Evolutionary conservation across 768 basidiomycete genomes (phyloP), one percentile per base, ranked within the genome.

Genomic region (Pleurotus citrinopileatus): DNA sequence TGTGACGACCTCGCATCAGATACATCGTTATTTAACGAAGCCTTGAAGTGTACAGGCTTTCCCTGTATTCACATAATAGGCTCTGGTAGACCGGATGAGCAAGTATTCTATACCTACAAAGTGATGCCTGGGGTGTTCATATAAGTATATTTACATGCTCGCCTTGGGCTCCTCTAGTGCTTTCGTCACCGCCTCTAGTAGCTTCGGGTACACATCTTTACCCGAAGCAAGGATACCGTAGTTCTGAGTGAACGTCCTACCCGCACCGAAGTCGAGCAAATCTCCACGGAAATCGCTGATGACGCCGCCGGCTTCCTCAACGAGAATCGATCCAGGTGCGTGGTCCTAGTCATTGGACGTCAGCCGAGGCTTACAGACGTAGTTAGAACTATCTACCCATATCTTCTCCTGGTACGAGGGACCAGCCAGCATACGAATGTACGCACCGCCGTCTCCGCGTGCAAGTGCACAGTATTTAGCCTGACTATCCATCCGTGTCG

Each of bases 401-500:
- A 98, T 95, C 73, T 98, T 98, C 68, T 98, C 96, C 57, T 73
- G 68, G 67, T 98, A 98, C 2, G 86, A 89, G 3, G 80, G 73
- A 4, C 83, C 84, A 0, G 84, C 84, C 0, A 91, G 91, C 78
- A 92, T 86, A 6, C 91, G 77, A 38, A 93, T 71, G 65, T 94
- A 96, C 29, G 82, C 81, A 1, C 84, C 86, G 0, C 94, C 94
- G 53, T 96, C 89, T 0, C 95, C 94, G 37, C 95, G 74, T 3
- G 86, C 84, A 12, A 98, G 80, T 63, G 86, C 85, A 26, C 87
- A 83, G 60, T 98, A 98, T 71, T 98, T 99, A 1, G 94, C 94
- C 68, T 98, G 95, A 65, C 89, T 91, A 67, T 98, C 96, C 94
- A 98, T 97, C 17, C 92, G 78, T 13, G 84, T 75, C 7, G 90